A percentile compares a stretch with the other conserved stretches of the same genome.
Conservation (phyloP, 2,329 filamentous ascomycete species). For the Ophiosphaerella korrae region DNA sequence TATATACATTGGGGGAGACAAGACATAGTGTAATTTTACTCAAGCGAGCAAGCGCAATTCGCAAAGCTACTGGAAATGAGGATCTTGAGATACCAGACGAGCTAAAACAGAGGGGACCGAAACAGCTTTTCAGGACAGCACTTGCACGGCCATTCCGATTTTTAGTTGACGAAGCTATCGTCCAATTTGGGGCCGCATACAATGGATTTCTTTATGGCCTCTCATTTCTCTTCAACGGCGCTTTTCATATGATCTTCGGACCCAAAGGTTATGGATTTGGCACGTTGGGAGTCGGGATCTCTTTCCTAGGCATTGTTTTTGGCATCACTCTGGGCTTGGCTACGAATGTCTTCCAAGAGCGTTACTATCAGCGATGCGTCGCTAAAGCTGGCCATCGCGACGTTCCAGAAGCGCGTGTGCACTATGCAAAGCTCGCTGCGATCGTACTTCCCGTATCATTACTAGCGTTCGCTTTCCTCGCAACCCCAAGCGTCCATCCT, state of each 20-base stretch:
- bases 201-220: slow-evolving; percentile 58
- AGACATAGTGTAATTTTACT: slow-evolving; percentile 53
- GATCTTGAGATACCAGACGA: slow-evolving; percentile 44
- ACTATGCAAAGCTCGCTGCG: slow-evolving; percentile 49
- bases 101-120: slow-evolving; percentile 46
- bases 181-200: slow-evolving; percentile 55
- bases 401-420: slow-evolving; percentile 51
- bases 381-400: slow-evolving; percentile 37
- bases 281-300: slow-evolving; percentile 48
- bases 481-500: slow-evolving; percentile 29
- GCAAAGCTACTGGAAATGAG: slow-evolving; percentile 30
- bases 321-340: slow-evolving; percentile 52
- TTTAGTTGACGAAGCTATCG: slow-evolving; percentile 54
- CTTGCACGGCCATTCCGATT: slow-evolving; percentile 56
- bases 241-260: slow-evolving; percentile 57
- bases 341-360: slow-evolving; percentile 54
- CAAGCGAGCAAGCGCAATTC: slow-evolving; percentile 38
- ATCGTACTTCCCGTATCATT: slow-evolving; percentile 44
- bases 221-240: slow-evolving; percentile 57
- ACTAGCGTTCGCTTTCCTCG: slow-evolving; percentile 46
- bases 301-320: slow-evolving; percentile 47
- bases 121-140: slow-evolving; percentile 50
- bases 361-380: slow-evolving; percentile 48
- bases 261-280: slow-evolving; percentile 50
- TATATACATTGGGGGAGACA: slow-evolving; percentile 50